Evolutionary conservation across 177 flowering plant species (phyloP).

Genomic region (Telopea speciosissima): DNA sequence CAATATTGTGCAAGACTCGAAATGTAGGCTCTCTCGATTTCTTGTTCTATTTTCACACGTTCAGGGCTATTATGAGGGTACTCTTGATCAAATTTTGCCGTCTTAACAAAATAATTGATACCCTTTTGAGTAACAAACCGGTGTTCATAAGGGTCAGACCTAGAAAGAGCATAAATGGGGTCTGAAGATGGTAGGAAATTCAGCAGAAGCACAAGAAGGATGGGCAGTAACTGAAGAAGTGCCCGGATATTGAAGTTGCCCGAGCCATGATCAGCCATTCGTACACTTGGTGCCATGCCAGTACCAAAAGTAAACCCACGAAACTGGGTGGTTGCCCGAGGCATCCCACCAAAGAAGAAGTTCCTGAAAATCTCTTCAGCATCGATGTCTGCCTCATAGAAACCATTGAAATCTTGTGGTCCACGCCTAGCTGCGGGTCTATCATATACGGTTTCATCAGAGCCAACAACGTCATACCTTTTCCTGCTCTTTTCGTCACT

Average conservation of each 20-base stretch:
- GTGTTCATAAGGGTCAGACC: constrained; percentile 42
- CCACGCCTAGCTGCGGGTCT: constrained; percentile 29
- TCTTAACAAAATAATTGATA: constrained; percentile 64
- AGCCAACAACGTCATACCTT: constrained; percentile 58
- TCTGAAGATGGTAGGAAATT: constrained; percentile 64
- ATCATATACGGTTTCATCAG: constrained; percentile 46
- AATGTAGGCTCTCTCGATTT: constrained; percentile 57
- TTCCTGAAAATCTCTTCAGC: constrained; percentile 88
- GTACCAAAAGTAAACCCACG: constrained; percentile 54
- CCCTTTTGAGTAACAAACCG: constrained; percentile 46
- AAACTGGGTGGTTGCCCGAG: constrained; percentile 54
- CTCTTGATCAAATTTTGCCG: constrained; percentile 55
- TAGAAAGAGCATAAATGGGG: constrained; percentile 53
- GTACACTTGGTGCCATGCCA: constrained; percentile 41
- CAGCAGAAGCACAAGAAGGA: constrained; percentile 54
- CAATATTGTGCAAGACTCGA: constrained; percentile 56
- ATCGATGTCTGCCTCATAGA: constrained; percentile 67
- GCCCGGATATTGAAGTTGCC: constrained; percentile 38
- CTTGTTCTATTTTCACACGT: constrained; percentile 38
- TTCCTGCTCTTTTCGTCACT: constrained; percentile 60
- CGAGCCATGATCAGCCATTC: constrained; percentile 41
- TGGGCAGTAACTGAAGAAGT: constrained; percentile 65
- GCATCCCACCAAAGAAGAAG: constrained; percentile 77
- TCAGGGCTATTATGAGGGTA: constrained; percentile 45
- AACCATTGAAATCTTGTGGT: constrained; percentile 50